Base-by-base conservation (phyloP, 768 basidiomycete genomes). In the Filobasidium floriforme region DNA sequence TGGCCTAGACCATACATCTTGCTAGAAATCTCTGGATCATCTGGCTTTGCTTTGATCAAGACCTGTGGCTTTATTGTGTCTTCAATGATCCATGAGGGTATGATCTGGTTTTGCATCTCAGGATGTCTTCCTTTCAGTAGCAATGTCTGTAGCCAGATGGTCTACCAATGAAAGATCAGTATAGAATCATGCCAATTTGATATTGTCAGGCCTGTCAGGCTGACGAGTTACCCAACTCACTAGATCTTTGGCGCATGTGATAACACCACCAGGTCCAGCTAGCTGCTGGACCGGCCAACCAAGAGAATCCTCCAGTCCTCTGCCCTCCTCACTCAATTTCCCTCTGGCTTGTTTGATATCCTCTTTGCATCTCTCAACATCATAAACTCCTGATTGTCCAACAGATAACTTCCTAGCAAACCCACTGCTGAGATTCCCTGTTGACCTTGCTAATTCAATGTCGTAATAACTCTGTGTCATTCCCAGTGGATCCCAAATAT, bases 1-100 rank as follows among this genome's bases (percentile, higher is more conserved):
- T 75, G 73, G 1, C 65, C 76, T 1, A 72, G 43, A 11, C 76
- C 77, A 64, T 78, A 78, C n/a, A 43, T 67, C 0, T 28, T 24
- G 0, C 62, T 28, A 12, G 65, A 62, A 15, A 65, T 46, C 26
- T 70, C 67, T 7, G 54, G 15, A 7, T 32, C 54, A 15, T 19
- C 15, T 7, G 22, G 15, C 15, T 57, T 32, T 2, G 22, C 19
- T 26, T 15, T 2, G 6, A 15, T n/a, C 1, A 41, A 49, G 9
- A 54, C 32, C n/a, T 41, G 37, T 26, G 65, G 66, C 1, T 61
- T 67, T 1, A 63, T 60, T 22, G 66, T 55, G 22, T 52, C 49
- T 5, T 61, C 18, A 10, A 76, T 44, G 12, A 73, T 11, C 6
- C 44, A 26, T 3, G 40, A 29, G 0, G 74, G 71, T 40, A 77